Conservation (phyloP, 805 yeast genomes). For the Kodamaea neixiangensis region DNA sequence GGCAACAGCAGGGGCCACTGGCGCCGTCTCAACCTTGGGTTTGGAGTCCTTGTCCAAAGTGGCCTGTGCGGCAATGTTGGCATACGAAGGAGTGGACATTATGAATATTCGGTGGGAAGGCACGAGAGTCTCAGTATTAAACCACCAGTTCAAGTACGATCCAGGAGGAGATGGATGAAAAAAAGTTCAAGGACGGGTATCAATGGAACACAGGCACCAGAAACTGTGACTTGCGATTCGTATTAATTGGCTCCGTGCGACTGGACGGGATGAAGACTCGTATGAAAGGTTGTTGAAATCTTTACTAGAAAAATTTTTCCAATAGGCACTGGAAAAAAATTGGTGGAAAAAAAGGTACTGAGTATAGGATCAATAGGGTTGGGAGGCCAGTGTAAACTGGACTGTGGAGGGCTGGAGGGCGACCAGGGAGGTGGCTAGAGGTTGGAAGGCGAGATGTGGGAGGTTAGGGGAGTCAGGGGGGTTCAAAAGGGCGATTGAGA, state of each 20-base stretch:
- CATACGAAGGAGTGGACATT: constrained; percentile 37
- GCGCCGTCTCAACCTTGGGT: neutral
- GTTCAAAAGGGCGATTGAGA: neutral
- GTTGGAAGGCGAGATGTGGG: neutral
- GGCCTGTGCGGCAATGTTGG: constrained; percentile 45
- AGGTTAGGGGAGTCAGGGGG: neutral
- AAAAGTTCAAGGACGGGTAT: neutral
- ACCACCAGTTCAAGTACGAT: neutral
- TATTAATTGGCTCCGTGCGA: constrained; percentile 3
- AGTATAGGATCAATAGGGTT: neutral
- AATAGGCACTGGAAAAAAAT: neutral
- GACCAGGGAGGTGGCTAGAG: neutral
- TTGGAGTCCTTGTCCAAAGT: constrained; percentile 11
- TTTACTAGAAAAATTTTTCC: constrained; percentile 1
- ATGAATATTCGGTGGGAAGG: neutral
- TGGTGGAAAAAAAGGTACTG: neutral
- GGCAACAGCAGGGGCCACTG: constrained; percentile 2
- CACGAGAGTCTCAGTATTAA: neutral
- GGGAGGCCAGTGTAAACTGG: neutral
- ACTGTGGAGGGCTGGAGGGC: neutral
- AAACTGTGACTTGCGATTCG: neutral
- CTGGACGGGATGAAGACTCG: constrained; percentile 1
- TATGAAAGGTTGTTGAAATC: constrained; percentile 3
- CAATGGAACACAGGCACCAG: constrained; percentile 2
- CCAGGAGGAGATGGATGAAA: neutral